phyloP scores from a whole-genome alignment of 106 monocot genomes.

The Triglochin maritima region DNA sequence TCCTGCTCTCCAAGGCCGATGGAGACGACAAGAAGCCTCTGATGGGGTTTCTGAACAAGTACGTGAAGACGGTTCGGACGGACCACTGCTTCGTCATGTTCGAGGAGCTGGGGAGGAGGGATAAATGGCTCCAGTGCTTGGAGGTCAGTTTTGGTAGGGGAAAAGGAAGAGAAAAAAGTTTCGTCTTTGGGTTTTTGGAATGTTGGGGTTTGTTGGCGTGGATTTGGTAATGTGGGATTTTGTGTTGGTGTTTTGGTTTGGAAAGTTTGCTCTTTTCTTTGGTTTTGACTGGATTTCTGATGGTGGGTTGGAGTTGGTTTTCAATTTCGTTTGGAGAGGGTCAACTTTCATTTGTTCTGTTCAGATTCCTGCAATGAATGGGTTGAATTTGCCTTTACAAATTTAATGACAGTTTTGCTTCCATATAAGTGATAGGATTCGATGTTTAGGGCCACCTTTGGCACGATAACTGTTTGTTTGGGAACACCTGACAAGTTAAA shows the following conservation, averaged over 20 bases:
- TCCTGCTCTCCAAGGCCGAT: slow-evolving; percentile 36
- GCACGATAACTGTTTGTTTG: too few species aligned
- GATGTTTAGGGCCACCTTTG: too few species aligned
- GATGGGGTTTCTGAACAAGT: slow-evolving; percentile 55
- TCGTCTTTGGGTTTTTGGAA: neutral
- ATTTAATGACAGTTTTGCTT: too few species aligned
- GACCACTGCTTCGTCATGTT: slow-evolving; percentile 93
- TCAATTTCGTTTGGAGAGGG: neutral
- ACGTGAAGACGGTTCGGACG: slow-evolving; percentile 45
- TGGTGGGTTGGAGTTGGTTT: neutral
- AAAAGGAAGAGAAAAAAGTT: neutral
- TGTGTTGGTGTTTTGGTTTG: neutral
- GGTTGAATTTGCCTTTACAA: too few species aligned
- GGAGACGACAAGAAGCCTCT: slow-evolving; percentile 38
- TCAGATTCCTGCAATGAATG: too few species aligned
- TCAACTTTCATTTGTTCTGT: too few species aligned
- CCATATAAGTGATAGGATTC: too few species aligned
- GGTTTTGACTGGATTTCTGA: neutral
- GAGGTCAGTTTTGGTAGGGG: slow-evolving; percentile 40
- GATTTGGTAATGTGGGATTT: neutral
- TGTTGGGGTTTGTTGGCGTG: neutral
- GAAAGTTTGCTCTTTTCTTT: neutral
- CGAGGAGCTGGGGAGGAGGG: slow-evolving; percentile 72
- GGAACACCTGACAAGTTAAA: too few species aligned
- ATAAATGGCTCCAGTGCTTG: slow-evolving; percentile 84